Base-by-base conservation (phyloP, 83 land plant species). In the Picea mariana region DNA sequence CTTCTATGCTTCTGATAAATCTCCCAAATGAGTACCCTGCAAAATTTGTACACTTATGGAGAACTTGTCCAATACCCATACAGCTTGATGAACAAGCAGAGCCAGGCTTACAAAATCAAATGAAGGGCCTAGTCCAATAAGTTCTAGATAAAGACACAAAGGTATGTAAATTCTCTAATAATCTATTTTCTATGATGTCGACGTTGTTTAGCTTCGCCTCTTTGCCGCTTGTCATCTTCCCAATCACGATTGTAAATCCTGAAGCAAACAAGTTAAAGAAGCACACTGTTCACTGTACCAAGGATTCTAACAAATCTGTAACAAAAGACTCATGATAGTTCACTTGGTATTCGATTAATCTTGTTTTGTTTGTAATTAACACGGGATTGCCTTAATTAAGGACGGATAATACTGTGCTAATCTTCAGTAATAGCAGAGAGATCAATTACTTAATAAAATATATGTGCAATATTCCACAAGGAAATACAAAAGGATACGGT, bases 141-240 rank as follows among this genome's bases (percentile, higher is more conserved):
- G 59, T 55, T 55, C 59, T 55, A 3, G 59, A 55, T 12, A 55
- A 55, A 55, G 59, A 12, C 15, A 55, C 59, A 55, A 55, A 55
- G 59, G 59, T 55, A 12, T 55, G 59, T 12, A 66, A 66, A 21
- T n/a, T 66, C 68, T 66, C 9, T 11, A 59, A 60, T 31, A 52
- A 21, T 77, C 63, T 78, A 78, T 60, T 78, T 78, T 6, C 79
- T 27, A 16, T 78, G 79, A 26, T 59, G 78, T 76, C 78, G 42
- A 55, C 94, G 90, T 40, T 96, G 82, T 82, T 95, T 95, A 58
- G 85, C 87, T 38, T 98, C 99, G 69, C 86, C 90, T 87, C 99
- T 90, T 60, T 85, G 93, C 83, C 99, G 87, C 88, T 96, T 98
- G 59, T 98, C 99, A 27, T 98, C 99, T 27, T 98, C 99, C 99